A percentile compares a stretch with the other conserved stretches of the same genome.
Conservation (phyloP, 768 basidiomycete genomes). For the Kwoniella europaea region DNA sequence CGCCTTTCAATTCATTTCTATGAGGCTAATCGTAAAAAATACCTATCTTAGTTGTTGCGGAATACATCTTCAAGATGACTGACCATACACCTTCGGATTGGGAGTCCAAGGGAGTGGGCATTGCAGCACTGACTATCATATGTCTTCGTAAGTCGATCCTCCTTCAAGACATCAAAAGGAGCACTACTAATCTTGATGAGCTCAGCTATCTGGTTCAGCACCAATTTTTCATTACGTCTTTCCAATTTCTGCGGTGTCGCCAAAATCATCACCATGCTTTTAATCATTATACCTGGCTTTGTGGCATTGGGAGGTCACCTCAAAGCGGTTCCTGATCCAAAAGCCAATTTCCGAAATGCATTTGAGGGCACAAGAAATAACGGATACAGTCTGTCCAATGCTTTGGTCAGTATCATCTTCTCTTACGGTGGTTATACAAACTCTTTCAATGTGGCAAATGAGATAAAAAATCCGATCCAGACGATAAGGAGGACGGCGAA, state of each 20-base stretch:
- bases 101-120: constrained; percentile 32
- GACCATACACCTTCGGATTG: constrained; percentile 27
- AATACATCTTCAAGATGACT: constrained; percentile 34
- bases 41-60: constrained; percentile 21
- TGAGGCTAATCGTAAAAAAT: neutral
- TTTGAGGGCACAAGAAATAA: constrained; percentile 36
- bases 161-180: neutral
- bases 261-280: constrained; percentile 34
- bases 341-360: constrained; percentile 44
- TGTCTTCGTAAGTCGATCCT: constrained; percentile 17
- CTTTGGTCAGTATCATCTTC: constrained; percentile 46
- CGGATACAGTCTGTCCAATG: constrained; percentile 36
- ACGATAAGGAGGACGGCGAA: constrained; percentile 37
- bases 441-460: constrained; percentile 40
- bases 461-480: constrained; percentile 38
- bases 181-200: too few relatives aligned
- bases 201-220: constrained; percentile 21
- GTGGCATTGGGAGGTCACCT: constrained; percentile 40
- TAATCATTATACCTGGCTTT: constrained; percentile 40
- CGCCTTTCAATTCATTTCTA: neutral
- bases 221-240: constrained; percentile 26
- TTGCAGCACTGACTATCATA: constrained; percentile 20
- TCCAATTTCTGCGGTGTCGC: constrained; percentile 33
- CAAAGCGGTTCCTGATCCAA: constrained; percentile 27
- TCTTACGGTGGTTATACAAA: constrained; percentile 46